Evolutionary conservation across 352 stramenopile genomes (phyloP), one percentile per base, ranked within the genome.

Genomic region (Globisporangium emineosum): DNA sequence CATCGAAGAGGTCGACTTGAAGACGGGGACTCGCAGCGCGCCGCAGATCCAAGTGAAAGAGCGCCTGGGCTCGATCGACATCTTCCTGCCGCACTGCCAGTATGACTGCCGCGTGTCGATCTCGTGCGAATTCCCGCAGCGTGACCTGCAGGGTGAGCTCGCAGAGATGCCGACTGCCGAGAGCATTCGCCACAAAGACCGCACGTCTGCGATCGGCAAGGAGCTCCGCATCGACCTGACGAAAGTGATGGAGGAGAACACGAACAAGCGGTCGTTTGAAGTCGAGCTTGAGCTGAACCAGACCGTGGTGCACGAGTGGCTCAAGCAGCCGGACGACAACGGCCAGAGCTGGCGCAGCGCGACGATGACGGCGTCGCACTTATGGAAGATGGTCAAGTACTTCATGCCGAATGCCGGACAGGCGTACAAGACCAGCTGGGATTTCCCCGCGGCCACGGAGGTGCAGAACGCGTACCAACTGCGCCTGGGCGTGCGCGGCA

Each of bases 101-200:
- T 96, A 93, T 64, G 87, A 96, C 72, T 92, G 81, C 60, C 87
- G 87, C 57, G 72, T 96, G 9, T 91, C 87, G 0, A 81, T 96
- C 67, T 93, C 87, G 54, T 91, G 85, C 62, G 87, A 96, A 56
- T 92, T 89, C 66, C 83, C 83, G 6, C 15, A 67, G 60, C 80
- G 77, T 2, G 76, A 84, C 54, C 57, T 94, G 10, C 73, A 86
- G 27, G 78, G 74, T 5, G 77, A 82, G 32, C 70, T 91, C 42
- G 79, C 65, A n/a, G 72, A 85, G 57, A 75, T 91, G 71, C 81
- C 83, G 3, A 75, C 81, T 2, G 81, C 83, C n/a, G 86, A 93
- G 59, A 89, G 66, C 53, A 77, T 92, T 43, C 77, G 81, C 15
- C 78, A 90, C 72, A 89, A 88, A 53, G 84, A 95, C 35, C 79